Evolutionary conservation across 148 eudicot genomes (phyloP).

Genomic region (Rhododendron ovatum): DNA sequence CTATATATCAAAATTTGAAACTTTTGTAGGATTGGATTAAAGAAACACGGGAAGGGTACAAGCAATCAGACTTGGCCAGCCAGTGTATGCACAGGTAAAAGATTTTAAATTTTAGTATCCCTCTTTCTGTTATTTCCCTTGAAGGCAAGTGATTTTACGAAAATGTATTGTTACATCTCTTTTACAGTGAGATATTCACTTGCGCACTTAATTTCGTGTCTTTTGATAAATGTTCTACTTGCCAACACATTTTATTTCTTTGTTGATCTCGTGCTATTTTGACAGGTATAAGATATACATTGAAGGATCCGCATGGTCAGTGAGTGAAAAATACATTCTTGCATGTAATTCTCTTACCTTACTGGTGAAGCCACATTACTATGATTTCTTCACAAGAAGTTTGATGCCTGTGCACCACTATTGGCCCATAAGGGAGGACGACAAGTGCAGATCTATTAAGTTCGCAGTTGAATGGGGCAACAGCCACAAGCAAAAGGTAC

Average conservation of each 20-base stretch:
- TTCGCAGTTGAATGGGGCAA: slow-evolving; percentile 88
- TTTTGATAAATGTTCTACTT: background rate
- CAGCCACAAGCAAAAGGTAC: slow-evolving; percentile 61
- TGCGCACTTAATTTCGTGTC: background rate
- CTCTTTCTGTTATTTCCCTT: background rate
- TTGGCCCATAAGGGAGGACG: slow-evolving; percentile 71
- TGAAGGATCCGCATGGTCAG: slow-evolving; percentile 94
- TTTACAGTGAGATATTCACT: background rate
- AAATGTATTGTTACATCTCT: background rate
- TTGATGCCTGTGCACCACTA: slow-evolving; percentile 75
- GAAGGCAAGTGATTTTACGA: background rate
- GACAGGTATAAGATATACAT: slow-evolving; percentile 77
- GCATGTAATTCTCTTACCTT: slow-evolving; percentile 80
- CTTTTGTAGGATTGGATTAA: slow-evolving; percentile 60
- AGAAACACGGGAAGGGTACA: slow-evolving; percentile 62
- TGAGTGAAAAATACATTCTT: slow-evolving; percentile 85
- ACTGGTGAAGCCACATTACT: slow-evolving; percentile 66
- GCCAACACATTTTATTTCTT: background rate
- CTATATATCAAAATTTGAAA: background rate
- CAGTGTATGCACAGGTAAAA: slow-evolving; percentile 67
- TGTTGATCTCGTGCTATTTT: background rate
- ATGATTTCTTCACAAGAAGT: slow-evolving; percentile 78
- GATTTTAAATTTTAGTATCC: background rate
- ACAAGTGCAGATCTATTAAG: slow-evolving; percentile 85
- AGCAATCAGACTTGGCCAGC: slow-evolving; percentile 70